Evolutionary conservation across 257 asterid species (phyloP), one percentile per base, ranked within the genome.

Genomic region (Solanum tarapatanum): DNA sequence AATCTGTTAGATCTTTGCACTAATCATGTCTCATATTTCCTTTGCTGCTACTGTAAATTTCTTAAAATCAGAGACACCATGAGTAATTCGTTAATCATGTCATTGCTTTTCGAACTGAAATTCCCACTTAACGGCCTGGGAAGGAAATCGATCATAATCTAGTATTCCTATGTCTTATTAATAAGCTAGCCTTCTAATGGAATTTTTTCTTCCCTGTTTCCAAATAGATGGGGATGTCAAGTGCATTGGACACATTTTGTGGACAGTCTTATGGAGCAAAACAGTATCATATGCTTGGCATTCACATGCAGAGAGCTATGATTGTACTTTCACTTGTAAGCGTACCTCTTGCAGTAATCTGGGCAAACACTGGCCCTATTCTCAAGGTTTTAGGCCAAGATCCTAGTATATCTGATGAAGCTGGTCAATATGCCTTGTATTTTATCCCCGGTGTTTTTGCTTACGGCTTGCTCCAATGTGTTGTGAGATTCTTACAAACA

Each of bases 231-330:
- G 99, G 99, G 23, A 91, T 96, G 99, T 87, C 95, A 12, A 95
- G 99, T 90, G 99, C 98, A 36, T 72, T 96, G 80, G 99, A 96
- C 90, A 96, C 99, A 5, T 88, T 96, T 30, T 96, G 98, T 41
- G 99, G 98, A 3, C 99, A 96, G 83, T 90, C 97, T 2, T 92
- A 91, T 82, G 98, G 98, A 89, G 99, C 98, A 33, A 94, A 93
- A 90, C 98, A 94, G 84, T 93, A 95, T 83, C 98, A 92, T 74
- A 92, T 95, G 98, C 91, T 96, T 0, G 99, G 99, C 12, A 92
- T 96, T 51, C 96, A 95, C 86, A 91, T 92, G 95, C 98, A 95
- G 91, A 90, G 99, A 88, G 98, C 98, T 62, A 93, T 92, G 94
- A 19, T 94, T 8, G 92, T 94, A 51, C 93, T 93, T 41, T 35